Evolutionary conservation across 2,329 filamentous ascomycete species (phyloP), one percentile per base, ranked within the genome.

Genomic region (Fusarium irregulare): DNA sequence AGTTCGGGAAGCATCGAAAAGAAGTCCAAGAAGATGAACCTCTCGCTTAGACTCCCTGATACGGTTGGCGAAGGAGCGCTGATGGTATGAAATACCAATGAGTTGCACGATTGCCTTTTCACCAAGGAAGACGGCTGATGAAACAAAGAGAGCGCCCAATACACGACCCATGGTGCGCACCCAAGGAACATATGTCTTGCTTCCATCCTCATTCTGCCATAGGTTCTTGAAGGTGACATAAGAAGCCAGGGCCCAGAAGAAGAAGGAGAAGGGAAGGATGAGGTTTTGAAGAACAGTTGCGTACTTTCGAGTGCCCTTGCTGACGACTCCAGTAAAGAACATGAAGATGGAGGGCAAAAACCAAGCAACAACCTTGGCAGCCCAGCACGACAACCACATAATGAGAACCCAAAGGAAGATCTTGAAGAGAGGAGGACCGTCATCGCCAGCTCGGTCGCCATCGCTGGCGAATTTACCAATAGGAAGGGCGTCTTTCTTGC

Each of bases 11-110:
- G 94, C 94, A 70, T 98, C 94, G 79, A 97, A 98, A 58, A 99
- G 89, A 30, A 96, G 83, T 20, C 92, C 91, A 4, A 99, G 85
- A 4, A 98, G 87, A 76, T 89, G 87, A 49, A 98, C 88, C 72
- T 95, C 93, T 60, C 89, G 91, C 83, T 99, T 98, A 25, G 94
- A 97, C 44, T 93, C 91, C 79, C 93, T 92, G 84, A 99, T 98
- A 54, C 89, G 85, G 70, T 89, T 88, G 73, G 92, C 89, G 79
- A 96, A 96, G 48, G 93, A 94, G 71, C 93, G 90, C 75, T 93
- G 90, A 78, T 96, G 93, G 78, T 96, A 96, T 65, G 91, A 91
- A 78, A 96, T 92, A 76, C 91, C 93, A 77, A 96, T 94, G 64
- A 95, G 84, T 79, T 95, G 93, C 34, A 96, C 90, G 68, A 95